These are phyloP conservation scores for Mortierella sp. DNA, from an alignment of 371 early-diverging fungal species.

Conservation along the genomic window DNA sequence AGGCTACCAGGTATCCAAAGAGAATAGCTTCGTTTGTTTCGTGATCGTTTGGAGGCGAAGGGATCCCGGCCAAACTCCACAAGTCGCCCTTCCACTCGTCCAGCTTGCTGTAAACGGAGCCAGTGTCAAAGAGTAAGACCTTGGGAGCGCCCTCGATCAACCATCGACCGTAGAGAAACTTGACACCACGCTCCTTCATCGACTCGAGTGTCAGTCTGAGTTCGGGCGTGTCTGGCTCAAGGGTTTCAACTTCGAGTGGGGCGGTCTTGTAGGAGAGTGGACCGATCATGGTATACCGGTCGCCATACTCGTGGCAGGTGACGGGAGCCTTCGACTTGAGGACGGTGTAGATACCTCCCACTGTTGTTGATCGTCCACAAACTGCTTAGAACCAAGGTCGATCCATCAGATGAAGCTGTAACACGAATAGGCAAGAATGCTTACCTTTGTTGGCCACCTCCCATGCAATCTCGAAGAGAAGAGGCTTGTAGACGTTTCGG, in stretches of 20 bases:
- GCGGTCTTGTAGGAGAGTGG: slow-evolving; percentile 85
- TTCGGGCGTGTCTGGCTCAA: slow-evolving; percentile 76
- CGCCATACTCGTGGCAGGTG: slow-evolving; percentile 93
- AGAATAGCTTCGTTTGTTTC: slow-evolving; percentile 95
- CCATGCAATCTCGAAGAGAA: slow-evolving; percentile 96
- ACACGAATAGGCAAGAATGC: no score
- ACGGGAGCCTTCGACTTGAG: slow-evolving; percentile 96
- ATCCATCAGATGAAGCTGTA: no score
- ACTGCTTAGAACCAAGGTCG: no score
- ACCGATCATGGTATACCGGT: slow-evolving; percentile 84
- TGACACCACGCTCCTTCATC: slow-evolving; percentile 79
- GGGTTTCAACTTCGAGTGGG: slow-evolving; percentile 90
- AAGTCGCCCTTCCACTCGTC: slow-evolving; percentile 97
- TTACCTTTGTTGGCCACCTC: slow-evolving; percentile 97
- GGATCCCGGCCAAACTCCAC: slow-evolving; percentile 92
- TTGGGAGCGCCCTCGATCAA: slow-evolving; percentile 93
- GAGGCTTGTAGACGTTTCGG: slow-evolving; percentile 66
- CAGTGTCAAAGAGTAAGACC: slow-evolving; percentile 92
- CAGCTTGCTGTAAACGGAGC: slow-evolving; percentile 72
- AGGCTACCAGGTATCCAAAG: slow-evolving; percentile 94
- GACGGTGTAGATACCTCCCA: slow-evolving; percentile 98
- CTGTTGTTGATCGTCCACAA: no score
- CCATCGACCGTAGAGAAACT: slow-evolving; percentile 92
- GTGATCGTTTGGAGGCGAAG: slow-evolving; percentile 88
- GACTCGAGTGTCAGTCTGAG: slow-evolving; percentile 77